phyloP scores from a whole-genome alignment of 495 filamentous ascomycete species.

The Xylaria grammica region DNA sequence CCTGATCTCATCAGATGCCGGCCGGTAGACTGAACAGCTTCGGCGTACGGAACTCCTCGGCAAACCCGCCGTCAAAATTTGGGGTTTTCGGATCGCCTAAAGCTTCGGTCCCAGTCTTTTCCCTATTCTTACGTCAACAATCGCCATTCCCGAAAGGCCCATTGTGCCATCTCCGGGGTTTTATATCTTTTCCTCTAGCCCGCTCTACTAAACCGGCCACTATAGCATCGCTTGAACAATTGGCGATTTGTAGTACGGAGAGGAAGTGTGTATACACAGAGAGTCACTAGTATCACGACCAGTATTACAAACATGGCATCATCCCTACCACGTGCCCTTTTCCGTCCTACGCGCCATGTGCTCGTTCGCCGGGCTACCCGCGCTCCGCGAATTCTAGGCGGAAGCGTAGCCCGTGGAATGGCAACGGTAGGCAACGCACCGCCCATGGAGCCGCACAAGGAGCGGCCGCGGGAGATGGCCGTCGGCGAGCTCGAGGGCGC shows the following conservation, averaged over 20 bases:
- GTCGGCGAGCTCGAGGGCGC: slow-evolving; percentile 93
- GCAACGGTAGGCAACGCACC: slow-evolving; percentile 27
- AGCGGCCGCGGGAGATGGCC: slow-evolving; percentile 62
- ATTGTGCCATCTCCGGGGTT: neutral
- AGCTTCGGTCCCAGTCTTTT: slow-evolving; percentile 10
- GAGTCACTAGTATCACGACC: too few relatives aligned
- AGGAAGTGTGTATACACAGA: neutral
- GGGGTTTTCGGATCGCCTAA: slow-evolving; percentile 1
- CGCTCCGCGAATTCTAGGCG: slow-evolving; percentile 1
- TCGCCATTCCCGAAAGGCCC: neutral
- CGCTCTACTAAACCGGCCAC: neutral
- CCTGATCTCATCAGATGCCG: neutral
- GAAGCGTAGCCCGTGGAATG: slow-evolving; percentile 23
- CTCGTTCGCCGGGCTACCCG: slow-evolving; percentile 12
- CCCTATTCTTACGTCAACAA: slow-evolving; percentile 17
- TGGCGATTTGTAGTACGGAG: neutral
- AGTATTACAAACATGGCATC: slow-evolving; percentile 33
- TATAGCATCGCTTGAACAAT: neutral
- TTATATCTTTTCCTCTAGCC: neutral
- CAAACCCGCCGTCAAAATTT: slow-evolving; percentile 7
- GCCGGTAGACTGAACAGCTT: slow-evolving; percentile 5
- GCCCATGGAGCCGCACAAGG: slow-evolving; percentile 38
- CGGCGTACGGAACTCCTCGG: slow-evolving; percentile 16
- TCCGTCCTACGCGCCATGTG: slow-evolving; percentile 26
- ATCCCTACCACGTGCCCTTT: slow-evolving; percentile 30